Evolutionary conservation across 345 rosid species (phyloP).

Genomic region (Leavenworthia alabamica): DNA sequence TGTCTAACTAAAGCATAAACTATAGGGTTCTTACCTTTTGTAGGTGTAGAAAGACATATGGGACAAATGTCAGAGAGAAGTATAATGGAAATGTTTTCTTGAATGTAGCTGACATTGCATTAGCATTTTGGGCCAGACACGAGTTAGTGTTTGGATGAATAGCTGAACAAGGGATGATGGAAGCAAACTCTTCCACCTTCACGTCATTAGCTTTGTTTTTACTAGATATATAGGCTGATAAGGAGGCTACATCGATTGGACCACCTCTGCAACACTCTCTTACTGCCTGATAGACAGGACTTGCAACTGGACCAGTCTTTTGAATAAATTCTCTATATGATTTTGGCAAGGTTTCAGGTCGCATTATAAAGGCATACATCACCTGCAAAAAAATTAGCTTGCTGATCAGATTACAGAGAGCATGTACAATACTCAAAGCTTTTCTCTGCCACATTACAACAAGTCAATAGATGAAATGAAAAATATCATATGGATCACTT

Average conservation of each 20-base stretch:
- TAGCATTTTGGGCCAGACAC: slow-evolving; percentile 74
- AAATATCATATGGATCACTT: not conserved
- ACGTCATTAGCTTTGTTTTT: slow-evolving; percentile 40
- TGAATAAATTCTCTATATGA: slow-evolving; percentile 91
- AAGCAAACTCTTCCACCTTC: slow-evolving; percentile 70
- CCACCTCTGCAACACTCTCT: slow-evolving; percentile 89
- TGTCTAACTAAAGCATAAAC: slow-evolving; percentile 8
- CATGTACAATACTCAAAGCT: not conserved
- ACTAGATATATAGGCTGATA: slow-evolving; percentile 58
- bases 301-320: slow-evolving; percentile 93
- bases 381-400: slow-evolving; percentile 40
- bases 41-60: slow-evolving; percentile 83
- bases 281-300: slow-evolving; percentile 86
- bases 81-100: slow-evolving; percentile 93
- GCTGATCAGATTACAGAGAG: not conserved
- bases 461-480: not conserved
- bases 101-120: slow-evolving; percentile 87
- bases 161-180: slow-evolving; percentile 83
- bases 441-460: not conserved
- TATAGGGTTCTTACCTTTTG: slow-evolving; percentile 58
- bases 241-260: slow-evolving; percentile 62
- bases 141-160: slow-evolving; percentile 82
- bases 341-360: slow-evolving; percentile 95
- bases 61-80: slow-evolving; percentile 96
- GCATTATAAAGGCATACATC: slow-evolving; percentile 89